phyloP scores from a whole-genome alignment of 2,329 filamentous ascomycete genomes.

The Neopestalotiopsis clavispora region DNA sequence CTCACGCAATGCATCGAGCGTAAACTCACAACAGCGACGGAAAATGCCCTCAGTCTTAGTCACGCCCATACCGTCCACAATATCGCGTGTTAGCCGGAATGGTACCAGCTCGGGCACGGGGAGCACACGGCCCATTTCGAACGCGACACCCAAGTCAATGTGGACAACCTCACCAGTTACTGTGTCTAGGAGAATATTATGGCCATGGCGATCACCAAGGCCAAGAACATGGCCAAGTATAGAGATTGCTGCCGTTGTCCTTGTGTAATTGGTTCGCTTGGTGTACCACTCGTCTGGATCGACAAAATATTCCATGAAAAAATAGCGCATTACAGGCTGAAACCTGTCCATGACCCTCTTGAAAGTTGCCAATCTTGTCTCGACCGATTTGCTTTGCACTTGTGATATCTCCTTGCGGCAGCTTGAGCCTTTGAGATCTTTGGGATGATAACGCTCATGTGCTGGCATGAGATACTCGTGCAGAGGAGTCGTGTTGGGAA shows the following conservation, averaged over 20 bases:
- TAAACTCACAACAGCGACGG: conserved; percentile 97
- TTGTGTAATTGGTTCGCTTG: conserved; percentile 86
- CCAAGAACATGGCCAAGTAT: conserved; percentile 94
- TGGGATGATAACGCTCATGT: conserved; percentile 84
- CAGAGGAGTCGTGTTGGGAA: conserved; percentile 88
- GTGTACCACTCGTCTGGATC: conserved; percentile 97
- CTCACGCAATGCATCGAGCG: conserved; percentile 89
- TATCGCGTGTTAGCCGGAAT: conserved; percentile 90
- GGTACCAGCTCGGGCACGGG: conserved; percentile 95
- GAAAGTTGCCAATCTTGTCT: conserved; percentile 76
- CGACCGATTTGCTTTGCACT: conserved; percentile 71
- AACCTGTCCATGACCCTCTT: conserved; percentile 81
- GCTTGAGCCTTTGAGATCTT: conserved; percentile 75
- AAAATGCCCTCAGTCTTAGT: conserved; percentile 96
- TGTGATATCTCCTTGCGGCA: conserved; percentile 82
- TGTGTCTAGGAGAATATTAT: conserved; percentile 93
- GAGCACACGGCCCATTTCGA: conserved; percentile 94
- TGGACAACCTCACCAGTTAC: conserved; percentile 93
- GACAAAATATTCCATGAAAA: conserved; percentile 93
- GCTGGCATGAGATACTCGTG: conserved; percentile 92
- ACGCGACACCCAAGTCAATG: conserved; percentile 95
- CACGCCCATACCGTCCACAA: conserved; percentile 96
- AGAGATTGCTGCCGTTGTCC: conserved; percentile 91
- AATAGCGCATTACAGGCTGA: conserved; percentile 92
- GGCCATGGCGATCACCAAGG: conserved; percentile 90